A percentile compares a stretch with the other conserved stretches of the same genome.
These are phyloP conservation scores for Sugiyamaella marilandica DNA, from an alignment of 805 yeast genomes.

Conservation along the genomic window DNA sequence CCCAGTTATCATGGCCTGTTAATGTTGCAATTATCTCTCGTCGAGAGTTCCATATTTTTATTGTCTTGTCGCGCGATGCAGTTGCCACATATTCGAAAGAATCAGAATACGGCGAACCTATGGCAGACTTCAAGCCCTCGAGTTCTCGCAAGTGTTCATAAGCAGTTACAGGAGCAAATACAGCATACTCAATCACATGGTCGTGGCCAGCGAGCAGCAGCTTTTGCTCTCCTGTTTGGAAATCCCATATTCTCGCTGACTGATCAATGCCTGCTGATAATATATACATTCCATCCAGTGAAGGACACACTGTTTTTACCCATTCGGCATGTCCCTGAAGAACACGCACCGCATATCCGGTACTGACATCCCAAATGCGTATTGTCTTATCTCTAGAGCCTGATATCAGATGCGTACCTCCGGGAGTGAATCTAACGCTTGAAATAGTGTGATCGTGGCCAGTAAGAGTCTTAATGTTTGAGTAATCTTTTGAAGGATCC, in stretches of 20 bases:
- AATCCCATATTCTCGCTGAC: conserved; percentile 61
- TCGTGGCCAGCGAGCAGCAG: conserved; percentile 69
- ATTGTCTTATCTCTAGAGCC: conserved; percentile 92
- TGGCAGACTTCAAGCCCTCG: conserved; percentile 33
- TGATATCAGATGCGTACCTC: conserved; percentile 47
- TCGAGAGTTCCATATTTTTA: conserved; percentile 70
- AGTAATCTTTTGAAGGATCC: conserved; percentile 50
- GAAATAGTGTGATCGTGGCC: conserved; percentile 92
- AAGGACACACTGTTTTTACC: conserved; percentile 53
- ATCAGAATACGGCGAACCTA: conserved; percentile 19
- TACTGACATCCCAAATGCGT: conserved; percentile 64
- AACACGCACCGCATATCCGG: conserved; percentile 63
- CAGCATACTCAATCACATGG: conserved; percentile 75
- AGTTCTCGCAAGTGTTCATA: conserved; percentile 46
- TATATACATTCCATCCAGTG: conserved; percentile 49
- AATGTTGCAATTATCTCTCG: conserved; percentile 56
- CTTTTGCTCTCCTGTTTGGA: conserved; percentile 60
- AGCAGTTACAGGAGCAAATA: conserved; percentile 55
- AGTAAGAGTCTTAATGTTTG: conserved; percentile 54
- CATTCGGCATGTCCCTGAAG: conserved; percentile 83
- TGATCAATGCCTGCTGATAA: conserved; percentile 78
- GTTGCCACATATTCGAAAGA: conserved; percentile 60
- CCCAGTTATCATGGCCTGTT: conserved; percentile 84
- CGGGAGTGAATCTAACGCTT: conserved; percentile 47
- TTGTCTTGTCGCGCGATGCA: conserved; percentile 71